Evolutionary conservation across 805 yeast species (phyloP).

Genomic region (Spathaspora hagerdaliae): DNA sequence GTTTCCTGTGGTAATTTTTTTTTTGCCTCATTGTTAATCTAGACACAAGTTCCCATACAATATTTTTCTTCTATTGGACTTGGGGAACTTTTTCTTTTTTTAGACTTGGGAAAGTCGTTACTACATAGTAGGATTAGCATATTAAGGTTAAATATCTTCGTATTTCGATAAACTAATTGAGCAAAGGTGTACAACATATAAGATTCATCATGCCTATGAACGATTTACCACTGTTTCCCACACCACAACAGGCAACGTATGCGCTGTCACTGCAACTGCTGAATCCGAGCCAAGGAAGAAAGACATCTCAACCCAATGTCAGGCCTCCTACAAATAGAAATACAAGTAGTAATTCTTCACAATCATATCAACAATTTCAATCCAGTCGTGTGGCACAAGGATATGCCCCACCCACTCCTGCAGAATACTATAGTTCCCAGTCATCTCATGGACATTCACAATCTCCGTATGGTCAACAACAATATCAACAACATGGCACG

Average conservation of each 20-base stretch:
- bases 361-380: constrained; percentile 8
- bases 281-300: constrained; percentile 8
- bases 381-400: background rate
- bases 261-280: constrained; percentile 5
- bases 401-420: background rate
- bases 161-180: too few relatives aligned
- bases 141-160: too few relatives aligned
- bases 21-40: too few relatives aligned
- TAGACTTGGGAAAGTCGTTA: too few relatives aligned
- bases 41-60: too few relatives aligned
- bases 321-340: constrained; percentile 7
- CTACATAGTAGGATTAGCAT: too few relatives aligned
- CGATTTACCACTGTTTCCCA: constrained; percentile 43
- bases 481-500: constrained; percentile 7
- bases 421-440: background rate
- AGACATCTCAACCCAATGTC: constrained; percentile 3
- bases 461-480: constrained; percentile 6
- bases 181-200: background rate
- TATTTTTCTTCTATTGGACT: too few relatives aligned
- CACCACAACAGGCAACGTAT: constrained; percentile 42
- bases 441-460: background rate
- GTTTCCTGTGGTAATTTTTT: too few relatives aligned
- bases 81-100: too few relatives aligned
- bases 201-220: constrained; percentile 20
- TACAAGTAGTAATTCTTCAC: constrained; percentile 2